Evolutionary conservation across 257 asterid genomes (phyloP), one percentile per base, ranked within the genome.

Genomic region (Solanum habrochaites): DNA sequence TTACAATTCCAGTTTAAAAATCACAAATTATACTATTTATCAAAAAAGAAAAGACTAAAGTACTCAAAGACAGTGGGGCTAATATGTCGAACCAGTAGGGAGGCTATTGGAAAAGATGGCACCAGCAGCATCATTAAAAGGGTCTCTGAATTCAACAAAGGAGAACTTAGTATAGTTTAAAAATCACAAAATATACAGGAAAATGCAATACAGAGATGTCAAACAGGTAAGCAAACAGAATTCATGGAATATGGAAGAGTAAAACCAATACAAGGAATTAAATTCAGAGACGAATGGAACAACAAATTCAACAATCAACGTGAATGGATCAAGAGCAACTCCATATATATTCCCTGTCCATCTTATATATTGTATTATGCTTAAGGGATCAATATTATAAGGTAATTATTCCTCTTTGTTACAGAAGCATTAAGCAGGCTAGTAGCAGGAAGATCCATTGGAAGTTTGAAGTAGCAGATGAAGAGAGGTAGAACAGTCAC

Each of bases 101-200:
- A 91, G 62, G 91, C 62, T 49, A 86, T 89, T 75, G 94, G 94
- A 88, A 94, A 87, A 64, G 90, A 88, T 80, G 94, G 92, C 70
- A 89, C 96, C 89, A 91, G 91, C 87, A 95, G 90, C 94, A 92
- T 90, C 87, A 88, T 90, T 82, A 90, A 60, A 47, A 95, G 90
- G 82, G 93, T 87, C 87, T 52, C 98, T 94, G 91, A 90, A 86
- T 56, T 88, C 73, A 64, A 14, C 20, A 8, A 64, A 84, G 52
- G 72, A 83, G 18, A 64, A 84, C 42, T 84, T 84, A 8, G 74
- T 37, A 37, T 37, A 73, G 82, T 73, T 73, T 23, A 23, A 72
- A 82, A 56, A 60, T 15, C 20, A 62, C 7, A 74, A 78, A 81
- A 69, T 77, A 77, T 45, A 70, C 35, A 29, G 86, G 66, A 73